These are phyloP conservation scores for Entelexis paramagnoliae DNA, from an alignment of 1,139 yeast genomes.

Conservation along the genomic window DNA sequence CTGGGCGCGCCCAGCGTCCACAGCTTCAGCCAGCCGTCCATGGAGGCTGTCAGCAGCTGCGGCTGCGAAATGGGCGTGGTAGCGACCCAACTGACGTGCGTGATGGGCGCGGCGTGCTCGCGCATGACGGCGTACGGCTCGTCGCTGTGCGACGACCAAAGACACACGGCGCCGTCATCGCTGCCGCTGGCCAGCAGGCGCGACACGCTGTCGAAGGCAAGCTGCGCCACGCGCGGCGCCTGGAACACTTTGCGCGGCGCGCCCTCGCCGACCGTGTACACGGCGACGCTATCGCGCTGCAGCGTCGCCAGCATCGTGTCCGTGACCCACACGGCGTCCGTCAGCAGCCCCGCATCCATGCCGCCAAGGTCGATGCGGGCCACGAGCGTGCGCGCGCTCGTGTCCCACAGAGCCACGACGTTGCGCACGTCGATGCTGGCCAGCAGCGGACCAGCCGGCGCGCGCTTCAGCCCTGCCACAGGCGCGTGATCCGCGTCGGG, in stretches of 20 bases:
- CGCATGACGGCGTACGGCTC: conserved; percentile 26
- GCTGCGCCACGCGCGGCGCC: conserved; percentile 36
- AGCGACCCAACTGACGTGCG: conserved; percentile 28
- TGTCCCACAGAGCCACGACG: conserved; percentile 11
- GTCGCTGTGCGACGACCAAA: conserved; percentile 45
- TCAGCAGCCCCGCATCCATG: conserved; percentile 47
- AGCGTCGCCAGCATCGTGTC: conserved; percentile 54
- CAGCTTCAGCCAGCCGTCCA: conserved; percentile 52
- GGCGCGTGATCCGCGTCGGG: conserved; percentile 7
- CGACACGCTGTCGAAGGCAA: conserved; percentile 43
- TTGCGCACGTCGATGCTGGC: conserved; percentile 9
- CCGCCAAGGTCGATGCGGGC: conserved; percentile 1
- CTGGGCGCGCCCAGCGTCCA: conserved; percentile 37
- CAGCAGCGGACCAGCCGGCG: conserved; percentile 5
- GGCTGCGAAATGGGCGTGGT: conserved; percentile 10
- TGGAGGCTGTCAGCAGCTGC: conserved; percentile 41
- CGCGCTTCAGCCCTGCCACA: neutral
- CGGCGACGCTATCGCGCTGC: conserved; percentile 47
- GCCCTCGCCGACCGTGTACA: conserved; percentile 46
- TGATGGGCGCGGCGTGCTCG: conserved; percentile 30
- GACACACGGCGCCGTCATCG: conserved; percentile 59
- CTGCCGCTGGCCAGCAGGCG: conserved; percentile 61
- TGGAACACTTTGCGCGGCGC: conserved; percentile 16
- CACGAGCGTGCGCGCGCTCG: conserved; percentile 3
- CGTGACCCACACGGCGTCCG: conserved; percentile 24